Percentiles rank a stretch among this genome's conserved stretches.
Evolutionary conservation across 2,329 filamentous ascomycete genomes (phyloP).

Genomic region (Grosmannia serpens): DNA sequence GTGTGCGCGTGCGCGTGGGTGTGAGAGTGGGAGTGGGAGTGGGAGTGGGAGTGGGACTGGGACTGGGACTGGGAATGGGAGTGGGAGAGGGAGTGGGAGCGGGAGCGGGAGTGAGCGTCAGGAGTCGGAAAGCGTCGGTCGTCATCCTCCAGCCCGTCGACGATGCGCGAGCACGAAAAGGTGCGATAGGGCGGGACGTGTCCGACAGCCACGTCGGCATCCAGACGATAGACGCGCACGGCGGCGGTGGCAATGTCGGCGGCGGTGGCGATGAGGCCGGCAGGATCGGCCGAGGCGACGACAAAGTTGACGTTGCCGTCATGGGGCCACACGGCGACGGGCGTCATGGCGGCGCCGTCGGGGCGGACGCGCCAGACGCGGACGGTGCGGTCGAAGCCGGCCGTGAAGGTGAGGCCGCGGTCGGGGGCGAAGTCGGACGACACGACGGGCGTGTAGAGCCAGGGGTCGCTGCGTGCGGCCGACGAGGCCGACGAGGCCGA

Average conservation of each 20-base stretch:
- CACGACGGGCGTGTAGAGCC: slow-evolving; percentile 54
- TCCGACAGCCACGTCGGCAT: slow-evolving; percentile 17
- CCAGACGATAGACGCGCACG: slow-evolving; percentile 44
- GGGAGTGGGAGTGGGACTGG: neutral
- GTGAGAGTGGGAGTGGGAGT: neutral
- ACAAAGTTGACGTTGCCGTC: slow-evolving; percentile 52
- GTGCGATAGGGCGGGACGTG: slow-evolving; percentile 23
- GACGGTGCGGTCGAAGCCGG: slow-evolving; percentile 50
- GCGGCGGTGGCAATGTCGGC: slow-evolving; percentile 42
- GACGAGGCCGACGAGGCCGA: neutral
- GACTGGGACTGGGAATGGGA: neutral
- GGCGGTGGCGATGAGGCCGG: slow-evolving; percentile 45
- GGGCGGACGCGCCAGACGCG: slow-evolving; percentile 42
- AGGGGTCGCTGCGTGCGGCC: slow-evolving; percentile 30
- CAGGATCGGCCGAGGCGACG: slow-evolving; percentile 34
- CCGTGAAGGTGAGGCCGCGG: slow-evolving; percentile 40
- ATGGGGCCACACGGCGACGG: slow-evolving; percentile 42
- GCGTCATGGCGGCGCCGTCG: slow-evolving; percentile 29
- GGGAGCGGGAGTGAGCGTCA: too few species aligned
- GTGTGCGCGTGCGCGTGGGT: neutral
- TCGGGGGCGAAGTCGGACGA: slow-evolving; percentile 43
- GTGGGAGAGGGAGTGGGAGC: too few species aligned
- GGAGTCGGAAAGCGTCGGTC: too few species aligned
- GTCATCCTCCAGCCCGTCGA: neutral
- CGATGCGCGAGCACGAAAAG: slow-evolving; percentile 28